Evolutionary conservation across 2,329 filamentous ascomycete genomes (phyloP).

Genomic region (Tolypocladium cylindrosporum): DNA sequence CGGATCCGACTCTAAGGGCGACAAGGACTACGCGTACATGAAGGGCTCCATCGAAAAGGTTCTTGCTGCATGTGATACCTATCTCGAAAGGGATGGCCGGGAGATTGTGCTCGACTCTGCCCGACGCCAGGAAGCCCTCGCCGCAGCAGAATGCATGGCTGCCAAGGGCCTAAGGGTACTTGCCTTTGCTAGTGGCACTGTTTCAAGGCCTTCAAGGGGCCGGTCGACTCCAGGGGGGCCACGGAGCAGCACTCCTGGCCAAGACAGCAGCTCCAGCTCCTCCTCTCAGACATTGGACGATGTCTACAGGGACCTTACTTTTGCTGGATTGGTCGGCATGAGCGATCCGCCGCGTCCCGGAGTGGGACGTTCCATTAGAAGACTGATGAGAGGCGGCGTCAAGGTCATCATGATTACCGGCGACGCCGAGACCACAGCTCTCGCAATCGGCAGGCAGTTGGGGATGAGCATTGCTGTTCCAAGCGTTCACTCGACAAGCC

Average conservation of each 20-base stretch:
- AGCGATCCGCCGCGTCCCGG: constrained; percentile 89
- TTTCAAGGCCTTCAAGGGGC: constrained; percentile 35
- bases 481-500: constrained; percentile 40
- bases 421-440: constrained; percentile 86
- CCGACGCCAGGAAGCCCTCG: constrained; percentile 61
- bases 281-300: constrained; percentile 50
- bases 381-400: constrained; percentile 86
- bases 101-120: constrained; percentile 77
- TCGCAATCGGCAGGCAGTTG: constrained; percentile 90
- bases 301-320: constrained; percentile 71
- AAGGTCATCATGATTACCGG: constrained; percentile 99
- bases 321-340: constrained; percentile 93
- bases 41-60: constrained; percentile 90
- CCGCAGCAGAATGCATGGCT: constrained; percentile 80
- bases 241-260: constrained; percentile 43
- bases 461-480: constrained; percentile 70
- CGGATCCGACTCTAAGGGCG: constrained; percentile 45
- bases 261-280: constrained; percentile 26
- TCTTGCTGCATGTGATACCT: constrained; percentile 79
- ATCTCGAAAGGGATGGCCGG: constrained; percentile 73
- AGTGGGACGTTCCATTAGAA: constrained; percentile 79
- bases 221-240: constrained; percentile 26
- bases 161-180: constrained; percentile 82
- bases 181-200: constrained; percentile 80
- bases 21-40: constrained; percentile 81